Evolutionary conservation across 208 protist species (phyloP).

Genomic region (Acanthamoeba lenticulata): DNA sequence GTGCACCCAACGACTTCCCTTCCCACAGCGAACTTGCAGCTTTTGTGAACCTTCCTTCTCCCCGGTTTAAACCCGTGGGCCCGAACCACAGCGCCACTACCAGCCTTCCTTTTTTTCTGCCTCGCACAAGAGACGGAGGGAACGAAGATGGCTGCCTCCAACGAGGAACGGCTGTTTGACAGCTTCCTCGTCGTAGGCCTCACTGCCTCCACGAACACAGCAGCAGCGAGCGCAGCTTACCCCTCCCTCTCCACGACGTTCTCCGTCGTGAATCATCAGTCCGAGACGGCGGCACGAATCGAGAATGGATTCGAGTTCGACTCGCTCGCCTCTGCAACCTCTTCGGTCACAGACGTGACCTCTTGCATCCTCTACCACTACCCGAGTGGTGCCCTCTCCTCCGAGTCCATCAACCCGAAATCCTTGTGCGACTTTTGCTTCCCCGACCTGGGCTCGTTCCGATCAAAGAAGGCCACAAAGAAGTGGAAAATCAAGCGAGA

Average conservation of each 20-base stretch:
- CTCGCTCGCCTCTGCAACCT: not conserved
- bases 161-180: not conserved
- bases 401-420: not conserved
- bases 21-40: too few relatives aligned
- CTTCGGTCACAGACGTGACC: not conserved
- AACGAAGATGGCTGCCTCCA: too few relatives aligned
- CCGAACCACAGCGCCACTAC: too few relatives aligned
- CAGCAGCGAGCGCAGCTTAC: not conserved
- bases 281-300: not conserved
- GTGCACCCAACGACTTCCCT: too few relatives aligned
- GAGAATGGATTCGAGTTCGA: not conserved
- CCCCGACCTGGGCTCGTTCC: not conserved
- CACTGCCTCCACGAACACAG: not conserved
- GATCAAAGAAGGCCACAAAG: not conserved
- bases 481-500: constrained; percentile 41
- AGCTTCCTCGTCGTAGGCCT: constrained; percentile 43
- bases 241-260: not conserved
- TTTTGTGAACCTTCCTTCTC: too few relatives aligned
- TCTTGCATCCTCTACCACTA: constrained; percentile 7
- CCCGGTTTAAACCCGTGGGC: too few relatives aligned
- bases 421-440: constrained; percentile 47
- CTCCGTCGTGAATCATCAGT: not conserved
- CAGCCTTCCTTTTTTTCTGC: too few relatives aligned
- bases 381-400: not conserved
- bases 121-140: too few relatives aligned